Evolutionary conservation across 192 early-diverging fungal species (phyloP), one percentile per base, ranked within the genome.

Genomic region (Podila minutissima): DNA sequence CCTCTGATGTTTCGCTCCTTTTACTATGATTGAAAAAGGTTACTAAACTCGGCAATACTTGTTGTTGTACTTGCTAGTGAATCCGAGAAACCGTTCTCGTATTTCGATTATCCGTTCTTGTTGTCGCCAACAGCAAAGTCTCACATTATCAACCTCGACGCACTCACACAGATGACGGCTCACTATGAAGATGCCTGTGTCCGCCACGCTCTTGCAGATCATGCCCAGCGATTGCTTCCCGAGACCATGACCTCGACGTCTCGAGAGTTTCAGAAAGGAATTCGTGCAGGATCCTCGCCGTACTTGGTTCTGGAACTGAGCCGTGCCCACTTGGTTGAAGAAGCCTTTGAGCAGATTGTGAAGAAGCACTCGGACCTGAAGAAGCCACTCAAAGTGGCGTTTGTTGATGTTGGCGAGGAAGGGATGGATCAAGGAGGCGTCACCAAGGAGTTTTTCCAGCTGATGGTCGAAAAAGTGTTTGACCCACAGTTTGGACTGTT

Each of bases 391-490:
- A 94, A 94, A 70, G 92, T 97, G 29, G 88, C 90, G 55, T 98
- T 97, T 84, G 89, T 95, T 0, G 92, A 91, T 22, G 92, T 94
- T 49, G 95, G 95, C 28, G 97, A 98, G 71, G 93, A 96, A 76
- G 97, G 96, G 10, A 91, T 95, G 87, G 97, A 98, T 70, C 94
- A 96, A 87, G 97, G 97, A 66, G 97, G 97, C 33, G 95, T 98
- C 20, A 96, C 97, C 50, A 98, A 98, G 83, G 97, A 98, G 83
- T 95, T 96, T 81, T 96, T 97, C 74, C 92, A 94, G 53, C 87
- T 92, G 24, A 66, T 98, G 50, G 75, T 97, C 37, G 87, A 88
- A 24, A 82, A 90, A 71, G 86, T 97, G 35, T 76, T 98, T 74
- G 86, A 92, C 59, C 90, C 92, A 0, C 78, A 87, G n/a, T 86